Evolutionary conservation across 2,329 filamentous ascomycete species (phyloP).

Genomic region (Neodidymelliopsis sp.): DNA sequence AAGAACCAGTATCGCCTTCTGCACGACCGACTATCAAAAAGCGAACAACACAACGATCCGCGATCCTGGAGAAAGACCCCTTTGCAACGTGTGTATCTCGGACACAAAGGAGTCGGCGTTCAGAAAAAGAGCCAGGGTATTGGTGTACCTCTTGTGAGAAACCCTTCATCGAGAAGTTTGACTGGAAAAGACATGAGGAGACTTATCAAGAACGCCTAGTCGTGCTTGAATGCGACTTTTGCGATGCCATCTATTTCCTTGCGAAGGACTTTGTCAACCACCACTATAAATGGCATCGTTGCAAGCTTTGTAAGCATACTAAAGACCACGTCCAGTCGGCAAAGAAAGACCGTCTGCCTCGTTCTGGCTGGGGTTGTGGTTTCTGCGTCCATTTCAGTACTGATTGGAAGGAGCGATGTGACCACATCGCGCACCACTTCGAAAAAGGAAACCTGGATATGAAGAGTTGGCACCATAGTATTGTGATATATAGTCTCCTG

Average conservation of each 20-base stretch:
- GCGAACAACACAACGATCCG: conserved; percentile 16
- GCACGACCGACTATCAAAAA: not conserved
- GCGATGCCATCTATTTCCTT: conserved; percentile 70
- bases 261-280: conserved; percentile 72
- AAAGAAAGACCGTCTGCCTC: conserved; percentile 28
- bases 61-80: conserved; percentile 25
- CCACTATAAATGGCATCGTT: conserved; percentile 67
- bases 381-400: conserved; percentile 70
- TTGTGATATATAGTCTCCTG: conserved; percentile 69
- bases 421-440: conserved; percentile 71
- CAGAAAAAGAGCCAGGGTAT: conserved; percentile 35
- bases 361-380: conserved; percentile 71
- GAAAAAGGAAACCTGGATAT: conserved; percentile 61
- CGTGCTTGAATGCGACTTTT: conserved; percentile 69
- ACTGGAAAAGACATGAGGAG: conserved; percentile 73
- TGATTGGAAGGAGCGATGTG: conserved; percentile 68
- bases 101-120: conserved; percentile 28
- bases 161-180: conserved; percentile 70
- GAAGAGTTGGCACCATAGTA: conserved; percentile 70
- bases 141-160: conserved; percentile 60
- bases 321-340: conserved; percentile 55
- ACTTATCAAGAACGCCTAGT: conserved; percentile 71
- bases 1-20: conserved; percentile 2
- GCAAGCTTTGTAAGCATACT: conserved; percentile 64
- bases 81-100: conserved; percentile 43